These are phyloP conservation scores for Irpex sp. DNA, from an alignment of 1,284 basidiomycete genomes.

Conservation along the genomic window DNA sequence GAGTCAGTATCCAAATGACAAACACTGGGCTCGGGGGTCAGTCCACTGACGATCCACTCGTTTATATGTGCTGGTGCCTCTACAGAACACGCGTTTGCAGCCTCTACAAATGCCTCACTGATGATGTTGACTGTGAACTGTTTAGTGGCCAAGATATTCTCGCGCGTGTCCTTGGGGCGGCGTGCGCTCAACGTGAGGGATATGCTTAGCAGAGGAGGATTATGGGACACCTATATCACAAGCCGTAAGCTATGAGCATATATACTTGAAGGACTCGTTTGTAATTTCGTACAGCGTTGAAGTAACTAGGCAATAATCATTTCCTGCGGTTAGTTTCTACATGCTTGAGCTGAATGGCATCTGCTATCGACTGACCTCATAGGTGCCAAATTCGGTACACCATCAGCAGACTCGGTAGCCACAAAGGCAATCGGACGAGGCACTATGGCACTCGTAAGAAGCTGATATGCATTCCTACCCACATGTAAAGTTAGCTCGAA, in stretches of 20 bases:
- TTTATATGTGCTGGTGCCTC: constrained; percentile 63
- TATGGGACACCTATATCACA: constrained; percentile 10
- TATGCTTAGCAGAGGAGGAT: constrained; percentile 15
- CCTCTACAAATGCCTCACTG: constrained; percentile 71
- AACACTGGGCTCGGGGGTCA: constrained; percentile 62
- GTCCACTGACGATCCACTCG: constrained; percentile 74
- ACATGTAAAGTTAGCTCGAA: constrained; percentile 9
- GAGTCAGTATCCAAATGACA: background rate
- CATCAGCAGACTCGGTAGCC: constrained; percentile 56
- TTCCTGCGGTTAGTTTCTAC: background rate
- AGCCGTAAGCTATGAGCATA: background rate
- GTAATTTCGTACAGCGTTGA: constrained; percentile 42
- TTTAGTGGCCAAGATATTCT: constrained; percentile 64
- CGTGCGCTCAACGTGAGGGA: constrained; percentile 12
- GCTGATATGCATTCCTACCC: constrained; percentile 44
- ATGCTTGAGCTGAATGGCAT: background rate
- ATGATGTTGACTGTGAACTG: constrained; percentile 78
- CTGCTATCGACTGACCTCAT: constrained; percentile 18
- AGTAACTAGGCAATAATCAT: constrained; percentile 37
- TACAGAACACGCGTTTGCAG: constrained; percentile 66
- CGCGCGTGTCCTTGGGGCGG: constrained; percentile 55
- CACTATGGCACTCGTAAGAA: constrained; percentile 65
- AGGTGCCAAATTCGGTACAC: constrained; percentile 60
- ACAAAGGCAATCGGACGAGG: constrained; percentile 75
- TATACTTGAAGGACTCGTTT: background rate